Conservation (phyloP, 78 protist species). For the Emiliania huxleyi region DNA sequence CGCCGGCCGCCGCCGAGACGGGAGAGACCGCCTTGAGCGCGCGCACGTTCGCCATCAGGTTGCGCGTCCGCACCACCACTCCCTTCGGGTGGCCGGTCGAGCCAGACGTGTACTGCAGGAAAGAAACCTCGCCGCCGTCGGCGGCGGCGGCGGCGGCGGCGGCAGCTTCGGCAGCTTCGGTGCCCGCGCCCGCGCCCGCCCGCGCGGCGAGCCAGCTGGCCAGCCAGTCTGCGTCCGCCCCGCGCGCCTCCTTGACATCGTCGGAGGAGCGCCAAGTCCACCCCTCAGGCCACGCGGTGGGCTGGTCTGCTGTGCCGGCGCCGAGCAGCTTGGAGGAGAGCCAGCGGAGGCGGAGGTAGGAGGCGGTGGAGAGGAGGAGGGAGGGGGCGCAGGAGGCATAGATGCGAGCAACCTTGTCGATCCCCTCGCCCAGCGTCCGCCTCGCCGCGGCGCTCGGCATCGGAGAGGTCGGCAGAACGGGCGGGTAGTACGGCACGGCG, state of each 20-base stretch:
- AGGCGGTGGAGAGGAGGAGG: neutral
- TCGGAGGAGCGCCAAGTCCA: neutral
- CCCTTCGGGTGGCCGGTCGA: neutral
- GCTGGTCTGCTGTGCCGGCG: neutral
- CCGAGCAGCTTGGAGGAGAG: neutral
- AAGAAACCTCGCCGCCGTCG: neutral
- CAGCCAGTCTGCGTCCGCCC: neutral
- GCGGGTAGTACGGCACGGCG: neutral
- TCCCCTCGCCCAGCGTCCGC: neutral
- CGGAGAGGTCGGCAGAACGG: neutral
- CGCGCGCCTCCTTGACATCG: neutral
- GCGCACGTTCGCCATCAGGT: neutral
- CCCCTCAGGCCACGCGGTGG: neutral
- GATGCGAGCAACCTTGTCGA: neutral
- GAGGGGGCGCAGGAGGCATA: neutral
- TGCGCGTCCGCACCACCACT: neutral
- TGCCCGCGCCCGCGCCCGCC: neutral
- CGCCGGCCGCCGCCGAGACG: neutral
- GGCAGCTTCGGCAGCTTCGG: too few relatives aligned
- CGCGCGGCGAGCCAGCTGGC: neutral
- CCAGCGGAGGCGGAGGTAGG: neutral
- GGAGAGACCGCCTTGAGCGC: neutral
- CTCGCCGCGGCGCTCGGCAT: neutral
- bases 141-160: neutral
- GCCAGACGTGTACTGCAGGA: constrained; percentile 3